Conservation (phyloP, 164 flowering plant genomes). For the Annona cherimola region DNA sequence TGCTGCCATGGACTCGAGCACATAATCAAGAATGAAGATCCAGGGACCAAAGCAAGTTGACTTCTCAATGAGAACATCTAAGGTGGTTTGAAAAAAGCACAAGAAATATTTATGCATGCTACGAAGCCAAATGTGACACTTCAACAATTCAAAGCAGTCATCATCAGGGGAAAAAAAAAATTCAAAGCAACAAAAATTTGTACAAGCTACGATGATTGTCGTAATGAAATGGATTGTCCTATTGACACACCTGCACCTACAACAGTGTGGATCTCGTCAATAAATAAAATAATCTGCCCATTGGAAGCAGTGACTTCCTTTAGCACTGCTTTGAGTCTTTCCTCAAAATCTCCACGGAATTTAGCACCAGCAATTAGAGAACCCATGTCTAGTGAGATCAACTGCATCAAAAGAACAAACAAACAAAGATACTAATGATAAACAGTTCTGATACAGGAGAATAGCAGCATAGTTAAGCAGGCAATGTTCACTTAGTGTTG, state of each 20-base stretch:
- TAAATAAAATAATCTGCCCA: slow-evolving; percentile 90
- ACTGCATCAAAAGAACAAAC: slow-evolving; percentile 30
- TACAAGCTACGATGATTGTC: not conserved
- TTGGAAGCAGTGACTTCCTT: slow-evolving; percentile 95
- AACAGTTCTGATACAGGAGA: not conserved
- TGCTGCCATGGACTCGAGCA: too few relatives aligned
- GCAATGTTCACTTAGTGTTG: too few relatives aligned
- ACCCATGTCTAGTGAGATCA: slow-evolving; percentile 96
- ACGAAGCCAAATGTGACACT: too few relatives aligned
- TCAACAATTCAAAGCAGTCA: too few relatives aligned
- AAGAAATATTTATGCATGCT: too few relatives aligned
- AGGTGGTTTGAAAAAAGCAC: too few relatives aligned
- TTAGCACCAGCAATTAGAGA: slow-evolving; percentile 93
- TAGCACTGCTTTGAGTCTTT: slow-evolving; percentile 91
- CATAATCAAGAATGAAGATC: too few relatives aligned
- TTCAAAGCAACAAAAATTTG: not conserved
- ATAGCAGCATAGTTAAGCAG: not conserved
- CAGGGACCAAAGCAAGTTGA: too few relatives aligned
- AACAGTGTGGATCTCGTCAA: slow-evolving; percentile 97
- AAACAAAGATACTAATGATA: not conserved
- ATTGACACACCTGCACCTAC: slow-evolving; percentile 86
- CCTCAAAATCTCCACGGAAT: slow-evolving; percentile 96
- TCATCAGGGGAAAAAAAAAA: too few relatives aligned
- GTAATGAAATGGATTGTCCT: not conserved
- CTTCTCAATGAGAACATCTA: too few relatives aligned